These are phyloP conservation scores for Ascodesmis nigricans DNA, from an alignment of 495 filamentous ascomycete species.

Conservation along the genomic window DNA sequence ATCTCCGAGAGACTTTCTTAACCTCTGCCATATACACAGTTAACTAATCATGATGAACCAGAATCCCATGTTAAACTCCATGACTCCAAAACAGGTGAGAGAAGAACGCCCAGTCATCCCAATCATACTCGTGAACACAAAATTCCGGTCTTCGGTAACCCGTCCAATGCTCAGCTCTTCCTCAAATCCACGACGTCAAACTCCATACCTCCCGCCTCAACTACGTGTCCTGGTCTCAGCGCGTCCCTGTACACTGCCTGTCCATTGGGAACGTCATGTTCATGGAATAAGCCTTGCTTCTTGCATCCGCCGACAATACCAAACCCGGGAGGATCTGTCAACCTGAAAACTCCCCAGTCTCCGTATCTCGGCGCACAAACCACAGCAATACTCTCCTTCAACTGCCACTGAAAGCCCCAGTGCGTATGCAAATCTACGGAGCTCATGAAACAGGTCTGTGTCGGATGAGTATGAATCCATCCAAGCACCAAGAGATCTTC, in stretches of 20 bases:
- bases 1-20: too few relatives aligned
- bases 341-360: constrained; percentile 76
- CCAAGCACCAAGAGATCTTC: constrained; percentile 77
- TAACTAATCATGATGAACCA: too few relatives aligned
- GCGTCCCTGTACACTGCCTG: constrained; percentile 68
- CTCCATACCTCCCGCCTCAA: constrained; percentile 47
- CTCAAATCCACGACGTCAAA: constrained; percentile 66
- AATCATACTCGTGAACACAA: too few relatives aligned
- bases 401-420: constrained; percentile 75
- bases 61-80: too few relatives aligned
- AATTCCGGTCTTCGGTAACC: too few relatives aligned
- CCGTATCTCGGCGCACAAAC: constrained; percentile 72
- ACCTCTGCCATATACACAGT: too few relatives aligned
- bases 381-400: constrained; percentile 87
- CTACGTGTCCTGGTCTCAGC: constrained; percentile 62
- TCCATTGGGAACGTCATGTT: constrained; percentile 38
- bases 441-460: constrained; percentile 95
- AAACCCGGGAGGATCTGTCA: constrained; percentile 82
- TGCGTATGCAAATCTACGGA: constrained; percentile 85
- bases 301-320: constrained; percentile 54
- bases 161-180: constrained; percentile 23
- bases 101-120: too few relatives aligned
- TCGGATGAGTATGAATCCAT: constrained; percentile 96
- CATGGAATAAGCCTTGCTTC: constrained; percentile 63
- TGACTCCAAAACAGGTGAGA: background rate